Base-by-base conservation (phyloP, 2,329 filamentous ascomycete genomes). In the Scedosporium apiospermum region DNA sequence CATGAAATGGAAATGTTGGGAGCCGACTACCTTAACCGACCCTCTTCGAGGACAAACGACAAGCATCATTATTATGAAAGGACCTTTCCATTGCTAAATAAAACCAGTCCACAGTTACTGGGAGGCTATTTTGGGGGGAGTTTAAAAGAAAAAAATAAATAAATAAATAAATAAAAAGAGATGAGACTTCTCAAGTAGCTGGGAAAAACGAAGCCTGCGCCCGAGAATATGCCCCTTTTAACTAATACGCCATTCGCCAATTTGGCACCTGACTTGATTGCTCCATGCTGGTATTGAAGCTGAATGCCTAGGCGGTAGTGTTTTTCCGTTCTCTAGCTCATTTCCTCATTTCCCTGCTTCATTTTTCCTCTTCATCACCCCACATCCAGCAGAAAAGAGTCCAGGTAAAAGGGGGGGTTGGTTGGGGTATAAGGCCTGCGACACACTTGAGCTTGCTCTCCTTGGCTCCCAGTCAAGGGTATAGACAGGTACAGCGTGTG, bases 171-270 rank as follows among this genome's bases (percentile, higher is more conserved):
- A 55, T 14, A 55, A 14, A 21, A 23, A 18, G 51, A 26, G 23
- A 49, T n/a, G 34, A 38, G 34, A 12, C 34, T 12, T 38, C 34
- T 38, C 34, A 49, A 49, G 44, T 51, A 46, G 42, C 12, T 60
- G 21, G 38, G 9, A 51, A 49, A 59, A 59, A 51, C 30, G 58
- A 61, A 61, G 59, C 59, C 59, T 61, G 59, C 59, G 59, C 59
- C 59, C 59, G 12, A 61, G 59, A 49, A 61, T 61, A 61, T 61
- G 59, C 59, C 59, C 53, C 59, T 72, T 73, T 69, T 68, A 72
- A 69, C 69, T 68, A 63, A 68, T 74, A 71, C 73, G 72, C 73
- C 73, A 71, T 75, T 74, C 73, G 73, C 73, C 73, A 69, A 67
- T 73, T 68, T 69, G 71, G 67, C 69, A 70, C 69, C 68, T 70